Conservation (phyloP, 1,284 basidiomycete genomes). For the Rhodotorula sp. region DNA sequence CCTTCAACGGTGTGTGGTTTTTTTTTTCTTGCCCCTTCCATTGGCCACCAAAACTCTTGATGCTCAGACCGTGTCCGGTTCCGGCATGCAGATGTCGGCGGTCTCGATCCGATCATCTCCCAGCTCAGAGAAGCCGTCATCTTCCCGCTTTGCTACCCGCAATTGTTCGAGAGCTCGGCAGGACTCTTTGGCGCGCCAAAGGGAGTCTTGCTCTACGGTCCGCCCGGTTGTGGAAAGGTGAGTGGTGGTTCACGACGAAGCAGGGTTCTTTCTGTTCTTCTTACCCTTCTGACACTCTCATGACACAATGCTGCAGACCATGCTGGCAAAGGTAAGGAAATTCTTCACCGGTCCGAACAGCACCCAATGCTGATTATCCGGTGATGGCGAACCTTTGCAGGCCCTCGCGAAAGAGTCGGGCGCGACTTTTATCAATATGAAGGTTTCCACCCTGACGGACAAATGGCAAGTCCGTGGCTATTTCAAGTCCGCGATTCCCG, state of each 20-base stretch:
- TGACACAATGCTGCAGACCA: neutral
- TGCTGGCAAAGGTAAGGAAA: slow-evolving; percentile 46
- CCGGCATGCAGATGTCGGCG: slow-evolving; percentile 73
- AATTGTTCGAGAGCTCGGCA: slow-evolving; percentile 71
- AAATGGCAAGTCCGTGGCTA: slow-evolving; percentile 42
- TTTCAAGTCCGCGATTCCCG: neutral
- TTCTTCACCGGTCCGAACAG: no score
- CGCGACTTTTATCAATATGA: slow-evolving; percentile 74
- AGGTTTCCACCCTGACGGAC: slow-evolving; percentile 56
- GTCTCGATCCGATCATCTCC: slow-evolving; percentile 86
- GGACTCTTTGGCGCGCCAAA: slow-evolving; percentile 60
- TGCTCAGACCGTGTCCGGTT: no score
- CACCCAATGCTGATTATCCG: no score
- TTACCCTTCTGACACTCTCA: neutral
- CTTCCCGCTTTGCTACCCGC: slow-evolving; percentile 89
- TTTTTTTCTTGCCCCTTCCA: neutral
- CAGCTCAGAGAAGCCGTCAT: slow-evolving; percentile 94
- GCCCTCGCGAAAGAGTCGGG: slow-evolving; percentile 80
- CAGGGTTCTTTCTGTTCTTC: neutral
- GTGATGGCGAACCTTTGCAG: neutral
- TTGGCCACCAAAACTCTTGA: neutral
- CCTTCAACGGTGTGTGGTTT: slow-evolving; percentile 62
- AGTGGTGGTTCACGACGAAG: neutral
- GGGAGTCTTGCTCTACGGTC: slow-evolving; percentile 55
- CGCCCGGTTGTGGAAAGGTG: slow-evolving; percentile 49